A percentile compares a stretch with the other conserved stretches of the same genome.
phyloP scores from a whole-genome alignment of 2,329 filamentous ascomycete genomes.

The Ascochyta rabiei region DNA sequence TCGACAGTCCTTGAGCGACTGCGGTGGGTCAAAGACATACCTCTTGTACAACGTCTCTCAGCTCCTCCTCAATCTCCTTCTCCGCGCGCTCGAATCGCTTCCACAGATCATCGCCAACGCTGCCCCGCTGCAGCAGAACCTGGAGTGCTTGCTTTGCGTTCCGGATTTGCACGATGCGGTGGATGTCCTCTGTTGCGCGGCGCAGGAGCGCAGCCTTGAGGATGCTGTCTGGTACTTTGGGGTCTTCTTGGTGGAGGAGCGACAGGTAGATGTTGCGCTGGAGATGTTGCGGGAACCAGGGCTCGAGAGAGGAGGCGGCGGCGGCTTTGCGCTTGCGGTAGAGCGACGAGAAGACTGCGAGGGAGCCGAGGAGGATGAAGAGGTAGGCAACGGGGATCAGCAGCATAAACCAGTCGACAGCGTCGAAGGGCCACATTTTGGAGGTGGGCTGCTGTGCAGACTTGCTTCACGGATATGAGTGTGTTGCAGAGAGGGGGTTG shows the following conservation, averaged over 20 bases:
- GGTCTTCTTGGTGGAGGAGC: constrained; percentile 79
- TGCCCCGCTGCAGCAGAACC: constrained; percentile 82
- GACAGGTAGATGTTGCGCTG: constrained; percentile 95
- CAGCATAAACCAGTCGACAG: constrained; percentile 82
- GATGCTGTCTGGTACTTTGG: constrained; percentile 78
- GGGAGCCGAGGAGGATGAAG: constrained; percentile 81
- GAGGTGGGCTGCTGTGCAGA: constrained; percentile 12
- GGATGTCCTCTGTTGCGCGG: constrained; percentile 90
- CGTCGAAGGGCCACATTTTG: constrained; percentile 49
- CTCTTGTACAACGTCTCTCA: constrained; percentile 92
- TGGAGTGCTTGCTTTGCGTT: constrained; percentile 87
- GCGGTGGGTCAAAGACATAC: constrained; percentile 55
- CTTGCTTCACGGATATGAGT: neutral
- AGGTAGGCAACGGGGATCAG: constrained; percentile 89
- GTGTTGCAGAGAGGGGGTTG: neutral
- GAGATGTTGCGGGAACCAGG: constrained; percentile 91
- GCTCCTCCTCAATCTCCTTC: constrained; percentile 96
- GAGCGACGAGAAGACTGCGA: constrained; percentile 89
- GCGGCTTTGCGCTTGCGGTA: constrained; percentile 88
- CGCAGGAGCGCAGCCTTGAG: constrained; percentile 87
- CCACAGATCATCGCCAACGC: constrained; percentile 95
- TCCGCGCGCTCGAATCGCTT: constrained; percentile 90
- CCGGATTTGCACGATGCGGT: constrained; percentile 86
- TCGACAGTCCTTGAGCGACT: constrained; percentile 8
- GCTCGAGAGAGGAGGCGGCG: constrained; percentile 82